Percentiles rank a stretch among this genome's conserved stretches.
These are phyloP conservation scores for Pyropia yezoensis DNA, from an alignment of 23 red algal genomes.

Conservation along the genomic window DNA sequence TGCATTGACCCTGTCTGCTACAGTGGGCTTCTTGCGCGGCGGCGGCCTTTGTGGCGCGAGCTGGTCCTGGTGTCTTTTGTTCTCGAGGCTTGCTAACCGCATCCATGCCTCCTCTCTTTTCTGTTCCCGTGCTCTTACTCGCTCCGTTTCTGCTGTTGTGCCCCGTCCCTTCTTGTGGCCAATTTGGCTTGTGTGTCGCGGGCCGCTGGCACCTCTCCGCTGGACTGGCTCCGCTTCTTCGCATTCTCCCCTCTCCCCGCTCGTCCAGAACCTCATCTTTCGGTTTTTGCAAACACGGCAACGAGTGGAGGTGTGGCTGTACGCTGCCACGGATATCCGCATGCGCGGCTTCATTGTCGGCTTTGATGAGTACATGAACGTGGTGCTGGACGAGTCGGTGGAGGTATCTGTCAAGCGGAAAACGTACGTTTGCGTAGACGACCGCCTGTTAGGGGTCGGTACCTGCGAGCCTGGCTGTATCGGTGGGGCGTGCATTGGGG, in stretches of 20 bases:
- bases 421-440: neutral
- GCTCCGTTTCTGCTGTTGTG: neutral
- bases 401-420: slow-evolving; percentile 16
- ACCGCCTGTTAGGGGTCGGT: too few species aligned
- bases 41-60: too few species aligned
- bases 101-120: too few species aligned
- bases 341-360: slow-evolving; percentile 73
- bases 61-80: too few species aligned
- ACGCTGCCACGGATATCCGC: slow-evolving; percentile 43
- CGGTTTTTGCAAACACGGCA: slow-evolving; percentile 74
- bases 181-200: neutral
- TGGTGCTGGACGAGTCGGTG: slow-evolving; percentile 75
- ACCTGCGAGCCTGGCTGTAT: too few species aligned
- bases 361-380: slow-evolving; percentile 92
- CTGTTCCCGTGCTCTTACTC: neutral
- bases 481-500: too few species aligned
- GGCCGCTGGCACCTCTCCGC: neutral
- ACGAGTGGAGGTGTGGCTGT: slow-evolving; percentile 80
- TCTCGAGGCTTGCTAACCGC: too few species aligned
- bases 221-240: neutral
- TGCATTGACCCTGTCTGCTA: too few species aligned
- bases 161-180: neutral
- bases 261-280: slow-evolving; percentile 63
- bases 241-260: neutral
- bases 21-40: too few species aligned